phyloP scores from a whole-genome alignment of 257 asterid genomes.

The Gentiana straminea region DNA sequence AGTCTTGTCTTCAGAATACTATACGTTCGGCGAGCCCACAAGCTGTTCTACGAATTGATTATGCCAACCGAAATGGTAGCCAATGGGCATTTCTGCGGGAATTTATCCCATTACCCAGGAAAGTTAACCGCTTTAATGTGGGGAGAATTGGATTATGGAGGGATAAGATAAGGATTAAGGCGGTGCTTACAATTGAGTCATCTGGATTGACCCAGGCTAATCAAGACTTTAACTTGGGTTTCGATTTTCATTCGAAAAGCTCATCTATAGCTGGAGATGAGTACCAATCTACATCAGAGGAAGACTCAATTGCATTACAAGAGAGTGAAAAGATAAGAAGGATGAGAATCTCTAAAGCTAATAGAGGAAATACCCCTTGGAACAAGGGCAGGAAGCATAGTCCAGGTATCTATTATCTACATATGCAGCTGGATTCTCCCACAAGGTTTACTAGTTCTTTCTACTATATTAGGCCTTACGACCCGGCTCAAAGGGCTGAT shows the following conservation, averaged over 20 bases:
- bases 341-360: slow-evolving; percentile 86
- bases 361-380: slow-evolving; percentile 94
- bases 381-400: slow-evolving; percentile 90
- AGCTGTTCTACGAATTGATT: slow-evolving; percentile 19
- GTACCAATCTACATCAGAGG: slow-evolving; percentile 25
- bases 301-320: slow-evolving; percentile 36
- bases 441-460: slow-evolving; percentile 4
- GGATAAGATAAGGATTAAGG: slow-evolving; percentile 47
- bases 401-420: slow-evolving; percentile 42
- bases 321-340: slow-evolving; percentile 80
- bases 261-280: slow-evolving; percentile 19
- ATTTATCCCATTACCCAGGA: slow-evolving; percentile 20
- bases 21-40: slow-evolving; percentile 39
- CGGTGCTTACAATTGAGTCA: slow-evolving; percentile 60
- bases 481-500: background rate
- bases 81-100: slow-evolving; percentile 34
- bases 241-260: slow-evolving; percentile 32
- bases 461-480: background rate
- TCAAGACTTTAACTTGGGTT: slow-evolving; percentile 28
- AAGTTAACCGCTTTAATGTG: slow-evolving; percentile 15
- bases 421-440: background rate
- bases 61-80: slow-evolving; percentile 32
- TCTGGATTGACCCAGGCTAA: slow-evolving; percentile 18
- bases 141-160: slow-evolving; percentile 28
- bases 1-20: slow-evolving; percentile 52